These are phyloP conservation scores for Kalanchoe fedtschenkoi DNA, from an alignment of 164 flowering plant species.

Conservation along the genomic window DNA sequence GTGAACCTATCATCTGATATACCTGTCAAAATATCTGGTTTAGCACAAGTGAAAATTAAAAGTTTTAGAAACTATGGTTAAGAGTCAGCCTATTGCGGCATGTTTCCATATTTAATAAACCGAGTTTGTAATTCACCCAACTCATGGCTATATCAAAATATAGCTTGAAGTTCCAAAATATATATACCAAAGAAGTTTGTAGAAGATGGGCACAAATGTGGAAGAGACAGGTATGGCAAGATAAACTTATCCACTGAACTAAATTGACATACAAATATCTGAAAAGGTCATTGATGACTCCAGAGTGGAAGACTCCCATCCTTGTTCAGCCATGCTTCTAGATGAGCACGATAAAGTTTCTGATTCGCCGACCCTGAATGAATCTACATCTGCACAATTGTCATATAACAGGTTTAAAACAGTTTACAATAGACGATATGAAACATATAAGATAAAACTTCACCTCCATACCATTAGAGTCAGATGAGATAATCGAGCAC, in stretches of 20 bases:
- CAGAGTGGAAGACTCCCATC: neutral
- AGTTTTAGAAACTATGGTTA: neutral
- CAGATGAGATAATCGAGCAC: neutral
- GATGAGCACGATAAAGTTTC: neutral
- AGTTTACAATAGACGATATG: no score
- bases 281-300: slow-evolving; percentile 4
- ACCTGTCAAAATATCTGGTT: neutral
- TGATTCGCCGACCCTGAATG: neutral
- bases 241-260: neutral
- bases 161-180: no score
- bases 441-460: neutral
- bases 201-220: neutral
- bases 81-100: neutral
- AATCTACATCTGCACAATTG: neutral
- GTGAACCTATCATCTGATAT: neutral
- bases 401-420: neutral
- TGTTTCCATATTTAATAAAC: no score
- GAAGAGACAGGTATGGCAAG: neutral
- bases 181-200: neutral
- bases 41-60: neutral
- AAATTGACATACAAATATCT: neutral
- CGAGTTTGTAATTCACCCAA: no score
- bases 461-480: neutral
- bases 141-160: no score
- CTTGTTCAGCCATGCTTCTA: neutral